A percentile compares a stretch with the other conserved stretches of the same genome.
Evolutionary conservation across 2,329 filamentous ascomycete species (phyloP).

Genomic region (Exophiala spinifera): DNA sequence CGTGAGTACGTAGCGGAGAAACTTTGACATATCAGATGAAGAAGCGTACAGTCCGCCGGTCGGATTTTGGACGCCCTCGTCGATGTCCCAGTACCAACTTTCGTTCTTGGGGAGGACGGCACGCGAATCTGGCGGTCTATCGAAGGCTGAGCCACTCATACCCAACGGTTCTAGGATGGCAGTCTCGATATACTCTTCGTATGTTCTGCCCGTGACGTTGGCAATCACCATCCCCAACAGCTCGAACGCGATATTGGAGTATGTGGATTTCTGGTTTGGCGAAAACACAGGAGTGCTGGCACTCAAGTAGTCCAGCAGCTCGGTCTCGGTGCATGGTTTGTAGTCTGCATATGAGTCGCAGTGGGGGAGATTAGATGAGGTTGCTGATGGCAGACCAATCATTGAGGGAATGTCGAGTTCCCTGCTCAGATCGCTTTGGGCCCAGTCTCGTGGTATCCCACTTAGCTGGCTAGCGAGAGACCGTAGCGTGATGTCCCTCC

Average conservation of each 20-base stretch:
- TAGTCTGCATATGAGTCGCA: slow-evolving; percentile 19
- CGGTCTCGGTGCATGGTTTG: slow-evolving; percentile 17
- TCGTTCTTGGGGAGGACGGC: slow-evolving; percentile 26
- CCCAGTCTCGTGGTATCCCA: slow-evolving; percentile 32
- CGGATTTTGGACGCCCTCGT: slow-evolving; percentile 43
- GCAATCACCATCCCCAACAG: slow-evolving; percentile 31
- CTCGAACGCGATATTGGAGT: slow-evolving; percentile 33
- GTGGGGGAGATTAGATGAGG: slow-evolving; percentile 10
- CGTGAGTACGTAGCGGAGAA: slow-evolving; percentile 42
- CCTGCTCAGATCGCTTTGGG: slow-evolving; percentile 25
- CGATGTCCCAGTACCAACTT: slow-evolving; percentile 39
- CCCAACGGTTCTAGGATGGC: slow-evolving; percentile 25
- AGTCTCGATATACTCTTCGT: slow-evolving; percentile 27
- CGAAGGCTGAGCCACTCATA: slow-evolving; percentile 21
- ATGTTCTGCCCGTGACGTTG: slow-evolving; percentile 30
- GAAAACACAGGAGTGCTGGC: slow-evolving; percentile 24
- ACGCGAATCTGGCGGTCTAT: slow-evolving; percentile 21
- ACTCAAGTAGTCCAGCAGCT: slow-evolving; percentile 15
- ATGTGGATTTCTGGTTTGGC: slow-evolving; percentile 30
- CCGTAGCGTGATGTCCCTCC: slow-evolving; percentile 31
- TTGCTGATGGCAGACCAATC: slow-evolving; percentile 22
- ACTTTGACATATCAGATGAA: slow-evolving; percentile 42
- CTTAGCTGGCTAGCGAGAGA: slow-evolving; percentile 31
- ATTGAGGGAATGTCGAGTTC: slow-evolving; percentile 6
- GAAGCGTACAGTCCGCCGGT: slow-evolving; percentile 45